Percentiles rank a stretch among this genome's conserved stretches.
These are phyloP conservation scores for Mucor saturninus DNA, from an alignment of 371 early-diverging fungal genomes.

Conservation along the genomic window DNA sequence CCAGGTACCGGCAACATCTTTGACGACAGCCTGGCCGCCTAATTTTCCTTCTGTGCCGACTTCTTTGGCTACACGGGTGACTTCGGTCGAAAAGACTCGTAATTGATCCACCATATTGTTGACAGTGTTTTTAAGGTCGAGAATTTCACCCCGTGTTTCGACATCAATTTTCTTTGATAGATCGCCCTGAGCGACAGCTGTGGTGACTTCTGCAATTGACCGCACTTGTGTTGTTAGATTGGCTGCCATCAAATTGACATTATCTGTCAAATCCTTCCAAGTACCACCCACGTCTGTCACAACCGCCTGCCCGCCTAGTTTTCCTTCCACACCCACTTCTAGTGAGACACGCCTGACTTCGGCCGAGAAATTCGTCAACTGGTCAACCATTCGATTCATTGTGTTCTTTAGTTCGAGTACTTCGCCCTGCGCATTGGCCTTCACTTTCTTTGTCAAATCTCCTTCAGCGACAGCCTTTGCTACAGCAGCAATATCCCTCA, in stretches of 20 bases:
- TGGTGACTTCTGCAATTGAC: slow-evolving; percentile 48
- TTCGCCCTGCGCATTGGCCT: slow-evolving; percentile 36
- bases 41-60: slow-evolving; percentile 62
- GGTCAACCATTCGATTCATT: slow-evolving; percentile 37
- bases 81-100: slow-evolving; percentile 47
- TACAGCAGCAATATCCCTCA: slow-evolving; percentile 35
- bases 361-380: slow-evolving; percentile 53
- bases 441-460: slow-evolving; percentile 38
- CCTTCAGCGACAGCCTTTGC: slow-evolving; percentile 39
- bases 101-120: slow-evolving; percentile 52
- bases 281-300: slow-evolving; percentile 60
- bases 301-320: slow-evolving; percentile 60
- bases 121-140: slow-evolving; percentile 49
- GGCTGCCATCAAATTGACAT: slow-evolving; percentile 66
- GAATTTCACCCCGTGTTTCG: slow-evolving; percentile 38
- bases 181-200: slow-evolving; percentile 59
- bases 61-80: slow-evolving; percentile 57
- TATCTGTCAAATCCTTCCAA: slow-evolving; percentile 64
- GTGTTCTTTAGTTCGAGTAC: slow-evolving; percentile 29
- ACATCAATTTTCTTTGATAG: slow-evolving; percentile 48
- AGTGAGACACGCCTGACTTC: slow-evolving; percentile 66
- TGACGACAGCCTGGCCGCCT: slow-evolving; percentile 53
- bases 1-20: slow-evolving; percentile 68
- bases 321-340: slow-evolving; percentile 65
- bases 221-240: slow-evolving; percentile 65